phyloP scores from a whole-genome alignment of 139 green algal genomes.

The Eudorina sp. region DNA sequence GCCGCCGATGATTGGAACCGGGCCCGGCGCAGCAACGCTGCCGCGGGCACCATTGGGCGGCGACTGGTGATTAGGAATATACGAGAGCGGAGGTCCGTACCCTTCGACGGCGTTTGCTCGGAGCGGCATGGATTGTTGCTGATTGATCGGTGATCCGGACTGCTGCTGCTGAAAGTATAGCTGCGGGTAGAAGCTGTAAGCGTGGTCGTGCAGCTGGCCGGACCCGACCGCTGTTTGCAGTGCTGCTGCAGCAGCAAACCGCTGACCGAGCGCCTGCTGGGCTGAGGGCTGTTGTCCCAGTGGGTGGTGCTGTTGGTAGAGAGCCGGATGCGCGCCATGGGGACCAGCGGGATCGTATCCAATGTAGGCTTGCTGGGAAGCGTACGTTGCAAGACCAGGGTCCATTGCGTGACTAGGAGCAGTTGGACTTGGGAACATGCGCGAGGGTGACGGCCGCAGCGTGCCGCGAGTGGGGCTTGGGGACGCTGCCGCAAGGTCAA shows the following conservation, averaged over 20 bases:
- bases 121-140: background rate
- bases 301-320: no score
- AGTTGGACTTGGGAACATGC: slow-evolving; percentile 3
- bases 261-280: background rate
- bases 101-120: background rate
- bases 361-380: background rate
- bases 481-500: slow-evolving; percentile 1
- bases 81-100: no score
- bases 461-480: background rate
- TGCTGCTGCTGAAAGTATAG: background rate
- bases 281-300: background rate
- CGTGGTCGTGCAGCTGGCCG: background rate
- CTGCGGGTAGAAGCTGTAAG: background rate
- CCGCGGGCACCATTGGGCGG: no score
- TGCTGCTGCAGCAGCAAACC: background rate
- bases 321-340: no score
- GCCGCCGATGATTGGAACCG: no score
- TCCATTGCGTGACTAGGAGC: background rate
- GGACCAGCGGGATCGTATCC: background rate
- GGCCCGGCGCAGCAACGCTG: no score
- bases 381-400: background rate
- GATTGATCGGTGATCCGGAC: background rate
- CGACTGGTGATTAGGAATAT: background rate
- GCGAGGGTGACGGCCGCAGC: background rate
- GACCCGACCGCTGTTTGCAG: background rate